Conservation (phyloP, 306 rosid genomes). For the Medicago arabica region DNA sequence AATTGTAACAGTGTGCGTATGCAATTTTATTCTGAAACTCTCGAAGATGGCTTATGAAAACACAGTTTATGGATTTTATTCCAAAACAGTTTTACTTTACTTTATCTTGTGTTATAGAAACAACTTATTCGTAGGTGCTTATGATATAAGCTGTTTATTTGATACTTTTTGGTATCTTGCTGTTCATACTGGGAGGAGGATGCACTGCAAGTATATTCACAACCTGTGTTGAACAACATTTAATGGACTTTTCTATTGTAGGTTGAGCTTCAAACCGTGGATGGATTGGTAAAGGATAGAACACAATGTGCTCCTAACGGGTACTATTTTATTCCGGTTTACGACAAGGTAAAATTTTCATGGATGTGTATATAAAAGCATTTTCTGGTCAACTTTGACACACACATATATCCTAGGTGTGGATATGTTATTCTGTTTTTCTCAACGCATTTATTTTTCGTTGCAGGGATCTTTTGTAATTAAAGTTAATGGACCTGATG, state of each 20-base stretch:
- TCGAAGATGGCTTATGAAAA: neutral
- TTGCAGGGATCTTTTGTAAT: conserved; percentile 88
- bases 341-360: conserved; percentile 77
- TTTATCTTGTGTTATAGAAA: neutral
- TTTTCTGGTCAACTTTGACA: conserved; percentile 14
- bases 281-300: conserved; percentile 91
- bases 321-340: conserved; percentile 97
- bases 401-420: neutral
- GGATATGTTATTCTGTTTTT: conserved; percentile 36
- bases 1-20: neutral
- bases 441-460: conserved; percentile 43
- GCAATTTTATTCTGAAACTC: neutral
- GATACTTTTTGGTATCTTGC: neutral
- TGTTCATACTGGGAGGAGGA: conserved; percentile 12
- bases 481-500: conserved; percentile 87
- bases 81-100: neutral
- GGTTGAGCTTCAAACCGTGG: conserved; percentile 96
- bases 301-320: conserved; percentile 99
- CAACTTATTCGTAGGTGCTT: neutral
- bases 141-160: neutral
- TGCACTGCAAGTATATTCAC: conserved; percentile 18
- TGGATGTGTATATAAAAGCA: conserved; percentile 27
- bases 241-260: conserved; percentile 48
- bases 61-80: neutral
- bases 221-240: conserved; percentile 13